These are phyloP conservation scores for Crassisporium funariophilum DNA, from an alignment of 768 basidiomycete genomes.

Conservation along the genomic window DNA sequence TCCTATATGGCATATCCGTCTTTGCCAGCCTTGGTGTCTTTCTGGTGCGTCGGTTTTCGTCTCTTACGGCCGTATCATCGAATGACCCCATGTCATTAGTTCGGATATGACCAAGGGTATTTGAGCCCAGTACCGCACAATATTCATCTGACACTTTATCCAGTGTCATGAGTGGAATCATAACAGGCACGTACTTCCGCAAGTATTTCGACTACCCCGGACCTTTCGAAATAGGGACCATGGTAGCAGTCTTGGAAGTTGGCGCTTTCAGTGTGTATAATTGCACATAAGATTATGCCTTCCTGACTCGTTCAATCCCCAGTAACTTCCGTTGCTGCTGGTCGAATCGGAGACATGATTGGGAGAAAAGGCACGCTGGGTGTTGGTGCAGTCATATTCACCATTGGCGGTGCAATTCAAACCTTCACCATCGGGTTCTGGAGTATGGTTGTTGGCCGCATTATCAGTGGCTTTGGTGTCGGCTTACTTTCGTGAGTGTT, in stretches of 20 bases:
- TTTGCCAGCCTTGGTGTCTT: constrained; percentile 88
- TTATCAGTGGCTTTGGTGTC: constrained; percentile 88
- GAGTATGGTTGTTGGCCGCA: constrained; percentile 80
- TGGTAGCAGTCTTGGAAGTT: constrained; percentile 94
- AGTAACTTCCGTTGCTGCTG: constrained; percentile 91
- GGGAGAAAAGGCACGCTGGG: constrained; percentile 87
- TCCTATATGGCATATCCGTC: constrained; percentile 78
- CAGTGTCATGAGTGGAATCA: constrained; percentile 91
- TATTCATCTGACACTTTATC: neutral
- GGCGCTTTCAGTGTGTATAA: constrained; percentile 77
- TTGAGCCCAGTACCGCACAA: constrained; percentile 6
- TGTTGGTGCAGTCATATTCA: constrained; percentile 81
- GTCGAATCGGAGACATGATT: constrained; percentile 82
- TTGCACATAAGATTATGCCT: neutral
- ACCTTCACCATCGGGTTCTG: constrained; percentile 78
- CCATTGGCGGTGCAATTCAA: constrained; percentile 85
- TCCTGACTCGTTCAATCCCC: constrained; percentile 1
- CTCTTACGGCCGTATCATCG: neutral
- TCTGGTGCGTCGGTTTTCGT: constrained; percentile 54
- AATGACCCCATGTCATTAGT: constrained; percentile 40
- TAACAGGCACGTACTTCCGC: constrained; percentile 83
- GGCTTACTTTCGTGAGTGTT: constrained; percentile 78
- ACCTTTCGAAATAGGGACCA: constrained; percentile 79
- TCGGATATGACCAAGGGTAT: constrained; percentile 88
- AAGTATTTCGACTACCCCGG: constrained; percentile 82